Conservation (phyloP, 345 rosid genomes). For the Fremontodendron californicum region DNA sequence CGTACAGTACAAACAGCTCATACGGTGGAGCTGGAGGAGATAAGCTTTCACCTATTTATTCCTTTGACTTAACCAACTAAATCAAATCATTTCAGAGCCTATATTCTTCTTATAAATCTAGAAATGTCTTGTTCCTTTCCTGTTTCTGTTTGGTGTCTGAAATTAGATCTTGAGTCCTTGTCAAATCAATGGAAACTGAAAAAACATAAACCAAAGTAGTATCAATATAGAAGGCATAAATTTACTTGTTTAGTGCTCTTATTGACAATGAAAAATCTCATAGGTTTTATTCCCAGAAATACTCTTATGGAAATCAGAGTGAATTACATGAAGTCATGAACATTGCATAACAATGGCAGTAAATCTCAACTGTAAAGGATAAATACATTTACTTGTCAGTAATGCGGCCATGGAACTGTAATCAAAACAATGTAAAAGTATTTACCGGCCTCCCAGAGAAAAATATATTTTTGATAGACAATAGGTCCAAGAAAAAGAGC, state of each 20-base stretch:
- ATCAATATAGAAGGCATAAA: background rate
- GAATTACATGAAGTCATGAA: background rate
- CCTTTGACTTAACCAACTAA: background rate
- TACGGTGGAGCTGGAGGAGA: conserved; percentile 2
- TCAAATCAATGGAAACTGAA: background rate
- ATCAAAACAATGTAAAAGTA: too few species aligned
- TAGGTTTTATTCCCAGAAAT: background rate
- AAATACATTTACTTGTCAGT: background rate
- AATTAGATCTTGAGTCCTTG: background rate
- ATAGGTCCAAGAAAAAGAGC: too few species aligned
- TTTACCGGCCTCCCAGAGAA: too few species aligned
- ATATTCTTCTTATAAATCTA: background rate
- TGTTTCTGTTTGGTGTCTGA: background rate
- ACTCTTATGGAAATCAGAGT: background rate
- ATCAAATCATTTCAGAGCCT: background rate
- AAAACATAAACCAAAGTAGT: background rate
- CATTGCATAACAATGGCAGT: background rate
- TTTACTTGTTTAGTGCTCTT: background rate
- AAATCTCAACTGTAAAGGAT: background rate
- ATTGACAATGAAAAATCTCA: background rate
- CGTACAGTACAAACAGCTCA: background rate
- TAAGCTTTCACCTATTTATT: background rate
- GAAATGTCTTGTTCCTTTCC: background rate
- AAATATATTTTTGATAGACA: too few species aligned
- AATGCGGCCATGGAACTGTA: too few species aligned